Base-by-base conservation (phyloP, 2,329 filamentous ascomycete species). In the Calonectria leucothoes region DNA sequence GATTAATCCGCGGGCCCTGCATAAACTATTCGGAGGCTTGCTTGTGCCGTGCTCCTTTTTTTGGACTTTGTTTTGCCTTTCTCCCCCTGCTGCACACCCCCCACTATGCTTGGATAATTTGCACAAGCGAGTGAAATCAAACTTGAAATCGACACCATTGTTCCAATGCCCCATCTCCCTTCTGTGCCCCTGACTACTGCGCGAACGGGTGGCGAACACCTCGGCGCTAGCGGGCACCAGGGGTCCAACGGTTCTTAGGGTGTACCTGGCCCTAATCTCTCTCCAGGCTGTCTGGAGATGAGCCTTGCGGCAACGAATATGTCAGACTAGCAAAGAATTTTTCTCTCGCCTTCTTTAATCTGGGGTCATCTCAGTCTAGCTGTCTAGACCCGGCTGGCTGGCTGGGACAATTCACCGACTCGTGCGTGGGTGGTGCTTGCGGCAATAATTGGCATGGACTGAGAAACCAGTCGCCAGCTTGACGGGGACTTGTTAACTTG, bases 121-220 rank as follows among this genome's bases (percentile, higher is more conserved):
- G 25, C 35, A 61, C 31, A 49, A 51, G 27, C 45, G 29, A 68
- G 31, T 35, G 45, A 52, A 66, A 66, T 52, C 49, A 52, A 66
- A 29, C 31, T 35, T 27, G 55, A 61, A 61, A 61, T 61, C 55
- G 55, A 61, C 55, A 61, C 55, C 55, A 61, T 61, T 39, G 55
- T 39, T 61, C 55, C 55, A 59, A 39, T 25, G 55, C 55, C 55
- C 55, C 55, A 61, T 35, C 35, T 61, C 55, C 23, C 33, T 61
- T 39, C 55, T 66, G 55, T 78, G 75, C 78, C 78, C 78, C 78
- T 80, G 78, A 80, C 77, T 80, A 77, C 69, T 70, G 69, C 64
- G 49, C 67, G 61, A 67, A 66, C 78, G 77, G 71, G 75, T 78
- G 78, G 78, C 80, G 77, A 76, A 77, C 37, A 75, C 72, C 52